These are phyloP conservation scores for Acer negundo DNA, from an alignment of 345 rosid genomes.

Conservation along the genomic window DNA sequence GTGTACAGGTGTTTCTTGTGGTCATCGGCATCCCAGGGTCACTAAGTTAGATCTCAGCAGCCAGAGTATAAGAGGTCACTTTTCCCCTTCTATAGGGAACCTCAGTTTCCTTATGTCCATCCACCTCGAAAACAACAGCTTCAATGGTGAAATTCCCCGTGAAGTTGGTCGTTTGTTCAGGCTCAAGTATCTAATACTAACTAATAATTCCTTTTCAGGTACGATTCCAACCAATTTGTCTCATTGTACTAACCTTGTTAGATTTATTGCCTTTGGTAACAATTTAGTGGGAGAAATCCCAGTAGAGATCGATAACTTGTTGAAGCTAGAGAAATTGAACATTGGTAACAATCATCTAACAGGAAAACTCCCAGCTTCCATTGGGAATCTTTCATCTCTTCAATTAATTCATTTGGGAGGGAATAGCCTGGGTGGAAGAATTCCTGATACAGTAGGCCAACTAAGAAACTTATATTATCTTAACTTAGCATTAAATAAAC, in stretches of 20 bases:
- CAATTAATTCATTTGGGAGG: not conserved
- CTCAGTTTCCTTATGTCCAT: not conserved
- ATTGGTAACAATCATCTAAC: not conserved
- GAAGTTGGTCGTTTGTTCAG: constrained; percentile 9
- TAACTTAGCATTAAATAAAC: fast-evolving
- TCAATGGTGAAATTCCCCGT: constrained; percentile 6
- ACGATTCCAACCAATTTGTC: not conserved
- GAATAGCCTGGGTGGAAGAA: constrained; percentile 2
- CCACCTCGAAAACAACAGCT: not conserved
- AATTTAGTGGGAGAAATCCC: not conserved
- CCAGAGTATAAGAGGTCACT: not conserved
- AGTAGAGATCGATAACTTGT: not conserved
- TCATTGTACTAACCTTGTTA: not conserved
- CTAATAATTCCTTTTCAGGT: constrained; percentile 1
- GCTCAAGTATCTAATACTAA: not conserved
- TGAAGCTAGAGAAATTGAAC: not conserved
- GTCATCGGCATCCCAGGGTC: not conserved
- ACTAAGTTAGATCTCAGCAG: not conserved
- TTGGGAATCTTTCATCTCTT: constrained; percentile 22
- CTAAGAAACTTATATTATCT: not conserved
- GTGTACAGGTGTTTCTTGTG: not conserved
- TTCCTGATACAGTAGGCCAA: not conserved
- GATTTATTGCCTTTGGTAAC: not conserved
- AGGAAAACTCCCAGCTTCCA: constrained; percentile 17
- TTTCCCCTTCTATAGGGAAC: not conserved